Percentiles rank a stretch among this genome's conserved stretches.
These are phyloP conservation scores for Cutaneotrichosporon mucoides DNA, from an alignment of 1,284 basidiomycete species.

Conservation along the genomic window DNA sequence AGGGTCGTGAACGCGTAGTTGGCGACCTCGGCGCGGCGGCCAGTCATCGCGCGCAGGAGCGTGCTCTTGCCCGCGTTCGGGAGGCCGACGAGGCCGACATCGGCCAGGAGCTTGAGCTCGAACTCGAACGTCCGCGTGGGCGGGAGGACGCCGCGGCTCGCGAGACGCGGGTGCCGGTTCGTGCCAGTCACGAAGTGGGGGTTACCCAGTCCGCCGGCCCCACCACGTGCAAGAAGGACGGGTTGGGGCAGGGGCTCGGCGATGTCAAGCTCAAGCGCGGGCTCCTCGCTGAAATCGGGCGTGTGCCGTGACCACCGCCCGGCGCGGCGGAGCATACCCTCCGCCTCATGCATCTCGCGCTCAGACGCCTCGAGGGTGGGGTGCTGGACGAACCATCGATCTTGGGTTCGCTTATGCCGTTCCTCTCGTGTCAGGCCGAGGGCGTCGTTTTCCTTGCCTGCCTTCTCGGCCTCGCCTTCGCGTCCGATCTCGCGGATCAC, in stretches of 20 bases:
- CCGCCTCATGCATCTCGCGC: constrained; percentile 65
- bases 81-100: constrained; percentile 87
- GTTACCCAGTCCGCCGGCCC: constrained; percentile 82
- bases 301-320: constrained; percentile 53
- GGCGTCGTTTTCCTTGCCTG: constrained; percentile 47
- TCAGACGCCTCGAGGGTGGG: constrained; percentile 61
- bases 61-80: constrained; percentile 85
- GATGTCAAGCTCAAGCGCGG: constrained; percentile 64
- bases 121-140: constrained; percentile 76
- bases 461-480: constrained; percentile 57
- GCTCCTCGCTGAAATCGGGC: constrained; percentile 36
- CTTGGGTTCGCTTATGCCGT: constrained; percentile 53
- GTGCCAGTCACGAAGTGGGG: constrained; percentile 63
- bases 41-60: constrained; percentile 81
- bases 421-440: constrained; percentile 23
- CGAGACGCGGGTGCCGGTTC: constrained; percentile 69
- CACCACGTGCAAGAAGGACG: constrained; percentile 72
- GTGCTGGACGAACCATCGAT: constrained; percentile 73
- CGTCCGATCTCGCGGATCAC: constrained; percentile 70
- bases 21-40: constrained; percentile 81
- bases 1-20: constrained; percentile 92
- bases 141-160: constrained; percentile 73
- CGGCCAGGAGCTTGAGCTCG: constrained; percentile 92
- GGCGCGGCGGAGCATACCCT: constrained; percentile 59
- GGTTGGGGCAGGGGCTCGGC: constrained; percentile 54